Evolutionary conservation across 164 flowering plant species (phyloP), one percentile per base, ranked within the genome.

Genomic region (Brasenia schreberi): DNA sequence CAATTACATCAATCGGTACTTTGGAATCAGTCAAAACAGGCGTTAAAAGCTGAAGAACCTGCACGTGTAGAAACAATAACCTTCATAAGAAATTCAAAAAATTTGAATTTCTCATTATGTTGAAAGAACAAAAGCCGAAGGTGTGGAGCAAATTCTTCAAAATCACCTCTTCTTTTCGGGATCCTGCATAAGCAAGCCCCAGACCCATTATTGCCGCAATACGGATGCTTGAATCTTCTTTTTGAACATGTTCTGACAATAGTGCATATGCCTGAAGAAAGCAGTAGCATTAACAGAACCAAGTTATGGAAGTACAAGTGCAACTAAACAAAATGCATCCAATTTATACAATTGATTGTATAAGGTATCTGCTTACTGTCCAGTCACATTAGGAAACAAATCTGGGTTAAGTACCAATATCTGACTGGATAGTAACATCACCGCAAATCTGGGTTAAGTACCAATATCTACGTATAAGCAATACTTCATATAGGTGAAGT

Each of bases 161-260:
- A 63, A 14, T 33, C 64, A 92, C 99, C 91, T 74, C 80, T 64
- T 86, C 97, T 76, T 88, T 84, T 72, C 87, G 96, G 64, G 97
- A 14, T 74, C 96, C 97, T 27, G 99, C 98, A 83, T 95, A 90
- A 49, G 99, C 83, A 75, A 95, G 76, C 52, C 93, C 99, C 19
- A 92, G 78, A 42, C 98, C 98, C 96, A 92, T 86, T 58, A 95
- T 87, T 64, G 99, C 97, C 67, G 98, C 99, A 67, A 95, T 95
- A 64, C 97, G 82, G 17, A 84, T 66, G 27, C 84, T 79, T 70
- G 99, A 14, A 76, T 95, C 99, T 69, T 95, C 99, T 79, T 76
- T 90, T 66, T 72, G 81, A 5, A 92, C 64, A 64, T 83, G 87
- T 0, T 92, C 99, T 44, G 80, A 76, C 7, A 89, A 80, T 68